These are phyloP conservation scores for Trifolium repens DNA, from an alignment of 306 rosid species.

Conservation along the genomic window DNA sequence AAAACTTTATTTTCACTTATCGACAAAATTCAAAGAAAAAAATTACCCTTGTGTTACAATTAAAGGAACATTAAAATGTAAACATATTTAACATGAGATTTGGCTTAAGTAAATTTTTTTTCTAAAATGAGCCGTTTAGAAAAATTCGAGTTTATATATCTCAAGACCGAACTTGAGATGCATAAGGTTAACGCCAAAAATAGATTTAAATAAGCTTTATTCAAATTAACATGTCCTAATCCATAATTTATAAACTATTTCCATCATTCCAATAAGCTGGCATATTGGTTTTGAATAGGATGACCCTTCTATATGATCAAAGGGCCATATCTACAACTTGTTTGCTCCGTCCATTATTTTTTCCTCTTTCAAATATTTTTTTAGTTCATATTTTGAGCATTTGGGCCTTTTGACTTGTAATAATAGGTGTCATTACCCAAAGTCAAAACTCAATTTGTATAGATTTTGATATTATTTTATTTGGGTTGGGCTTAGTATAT, in stretches of 20 bases:
- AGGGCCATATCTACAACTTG: slow-evolving; percentile 38
- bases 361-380: not conserved
- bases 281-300: not conserved
- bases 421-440: not conserved
- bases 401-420: slow-evolving; percentile 42
- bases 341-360: not conserved
- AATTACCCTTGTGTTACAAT: not conserved
- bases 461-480: not conserved
- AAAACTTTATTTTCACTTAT: not conserved
- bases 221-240: not conserved
- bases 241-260: not conserved
- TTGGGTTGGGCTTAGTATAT: slow-evolving; percentile 34
- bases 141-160: too few species aligned
- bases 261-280: not conserved
- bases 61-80: not conserved
- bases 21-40: not conserved
- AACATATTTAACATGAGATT: too few species aligned
- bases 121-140: too few species aligned
- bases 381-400: not conserved
- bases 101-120: too few species aligned
- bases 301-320: slow-evolving; percentile 37
- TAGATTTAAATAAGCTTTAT: too few species aligned
- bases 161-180: too few species aligned
- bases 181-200: too few species aligned
- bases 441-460: slow-evolving; percentile 31